These are phyloP conservation scores for Megacollybia platyphylla DNA, from an alignment of 1,284 basidiomycete genomes.

Conservation along the genomic window DNA sequence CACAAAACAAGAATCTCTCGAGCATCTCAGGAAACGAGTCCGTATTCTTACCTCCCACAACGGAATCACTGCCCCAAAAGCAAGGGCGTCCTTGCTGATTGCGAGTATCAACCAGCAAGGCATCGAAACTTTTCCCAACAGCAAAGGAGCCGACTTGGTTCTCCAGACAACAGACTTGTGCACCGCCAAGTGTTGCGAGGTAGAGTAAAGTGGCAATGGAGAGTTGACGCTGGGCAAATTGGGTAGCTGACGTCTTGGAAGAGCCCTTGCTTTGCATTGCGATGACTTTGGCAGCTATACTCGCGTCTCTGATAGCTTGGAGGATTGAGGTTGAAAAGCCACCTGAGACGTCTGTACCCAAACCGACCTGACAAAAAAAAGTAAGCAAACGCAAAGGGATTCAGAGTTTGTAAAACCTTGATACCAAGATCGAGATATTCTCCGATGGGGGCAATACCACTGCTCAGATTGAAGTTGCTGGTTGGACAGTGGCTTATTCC, in stretches of 20 bases:
- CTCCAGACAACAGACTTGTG: slow-evolving; percentile 68
- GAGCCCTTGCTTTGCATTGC: slow-evolving; percentile 22
- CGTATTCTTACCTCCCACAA: slow-evolving; percentile 15
- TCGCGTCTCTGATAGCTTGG: slow-evolving; percentile 72
- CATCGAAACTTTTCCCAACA: slow-evolving; percentile 85
- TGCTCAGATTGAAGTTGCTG: slow-evolving; percentile 84
- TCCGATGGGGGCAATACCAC: slow-evolving; percentile 73
- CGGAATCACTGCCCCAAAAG: slow-evolving; percentile 39
- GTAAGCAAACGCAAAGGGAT: background rate
- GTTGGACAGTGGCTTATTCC: slow-evolving; percentile 91
- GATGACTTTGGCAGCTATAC: slow-evolving; percentile 71
- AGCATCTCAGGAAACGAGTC: slow-evolving; percentile 27
- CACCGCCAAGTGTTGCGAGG: slow-evolving; percentile 89
- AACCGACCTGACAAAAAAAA: slow-evolving; percentile 48
- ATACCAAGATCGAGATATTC: slow-evolving; percentile 73
- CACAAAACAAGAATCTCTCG: slow-evolving; percentile 71
- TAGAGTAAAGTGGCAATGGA: slow-evolving; percentile 72
- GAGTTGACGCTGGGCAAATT: slow-evolving; percentile 55
- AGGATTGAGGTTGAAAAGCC: slow-evolving; percentile 81
- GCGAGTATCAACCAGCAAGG: slow-evolving; percentile 53
- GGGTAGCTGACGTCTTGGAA: slow-evolving; percentile 8
- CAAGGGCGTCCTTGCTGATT: slow-evolving; percentile 43
- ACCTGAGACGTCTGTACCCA: slow-evolving; percentile 90
- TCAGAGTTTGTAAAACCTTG: slow-evolving; percentile 42
- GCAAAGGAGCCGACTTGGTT: slow-evolving; percentile 69